Evolutionary conservation across 2,329 filamentous ascomycete species (phyloP).

Genomic region (Aspergillus ruber): DNA sequence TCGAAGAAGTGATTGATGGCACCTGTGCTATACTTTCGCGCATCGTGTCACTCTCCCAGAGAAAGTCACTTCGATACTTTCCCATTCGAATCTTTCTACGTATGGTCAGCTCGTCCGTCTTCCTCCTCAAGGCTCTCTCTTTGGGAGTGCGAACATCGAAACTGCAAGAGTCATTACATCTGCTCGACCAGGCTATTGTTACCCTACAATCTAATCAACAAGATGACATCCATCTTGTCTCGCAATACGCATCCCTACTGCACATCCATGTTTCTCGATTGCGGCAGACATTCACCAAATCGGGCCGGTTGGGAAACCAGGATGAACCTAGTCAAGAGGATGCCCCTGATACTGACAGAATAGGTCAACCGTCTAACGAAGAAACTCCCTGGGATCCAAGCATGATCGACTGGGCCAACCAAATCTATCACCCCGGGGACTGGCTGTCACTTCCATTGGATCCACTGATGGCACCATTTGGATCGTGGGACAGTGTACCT

Average conservation of each 20-base stretch:
- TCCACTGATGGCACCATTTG: constrained; percentile 40
- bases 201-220: constrained; percentile 44
- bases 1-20: constrained; percentile 51
- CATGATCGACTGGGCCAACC: too few species aligned
- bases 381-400: too few species aligned
- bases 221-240: constrained; percentile 48
- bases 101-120: constrained; percentile 50
- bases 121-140: constrained; percentile 47
- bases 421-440: constrained; percentile 23
- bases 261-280: constrained; percentile 41
- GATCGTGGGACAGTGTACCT: constrained; percentile 29
- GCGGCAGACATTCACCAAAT: constrained; percentile 25
- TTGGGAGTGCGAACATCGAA: constrained; percentile 45
- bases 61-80: constrained; percentile 42
- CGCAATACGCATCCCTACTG: constrained; percentile 45
- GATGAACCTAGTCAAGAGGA: not conserved
- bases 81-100: constrained; percentile 50
- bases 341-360: too few species aligned
- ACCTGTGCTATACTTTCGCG: constrained; percentile 48
- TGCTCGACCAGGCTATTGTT: constrained; percentile 43
- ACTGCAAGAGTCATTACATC: constrained; percentile 43
- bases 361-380: too few species aligned
- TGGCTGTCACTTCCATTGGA: constrained; percentile 40
- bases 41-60: constrained; percentile 43
- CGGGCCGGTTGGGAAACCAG: constrained; percentile 9